Base-by-base conservation (phyloP, 345 rosid species). In the Alliaria petiolata region DNA sequence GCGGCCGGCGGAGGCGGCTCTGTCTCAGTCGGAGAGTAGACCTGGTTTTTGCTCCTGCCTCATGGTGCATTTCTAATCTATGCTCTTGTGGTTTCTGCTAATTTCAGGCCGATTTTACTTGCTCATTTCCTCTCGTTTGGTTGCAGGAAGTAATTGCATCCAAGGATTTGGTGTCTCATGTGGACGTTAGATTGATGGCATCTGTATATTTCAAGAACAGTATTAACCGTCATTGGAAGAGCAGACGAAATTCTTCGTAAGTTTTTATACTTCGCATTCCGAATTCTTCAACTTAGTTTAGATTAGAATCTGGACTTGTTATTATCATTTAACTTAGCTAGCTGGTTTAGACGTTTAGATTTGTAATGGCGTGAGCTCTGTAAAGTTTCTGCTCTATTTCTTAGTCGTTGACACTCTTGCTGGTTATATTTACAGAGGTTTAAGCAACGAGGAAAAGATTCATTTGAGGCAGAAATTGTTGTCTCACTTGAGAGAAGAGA, bases 21-120 rank as follows among this genome's bases (percentile, higher is more conserved):
- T 95, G 8, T 76, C 92, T 54, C 89, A 89, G 84, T 91, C 81
- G 51, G 99, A 95, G 83, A 85, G 85, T 34, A 77, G 96, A 57
- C 91, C 98, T 65, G 98, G 99, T 25, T 95, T 89, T 79, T 95
- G 97, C 79, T 91, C 92, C 17, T 95, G 98, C 78, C 87, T 95
- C 17, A 85, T 95, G 99, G 99, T 91, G 69, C 19, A 72, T 31
- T 65, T n/a, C n/a, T 14, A 77, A 76, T 52, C 70, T 73, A 69
- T 82, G 76, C 70, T 79, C 75, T 79, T 54, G 50, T 61, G 43
- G 62, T 15, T 71, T 62, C 42, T 42, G 51, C 58, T 22, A 40
- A 74, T 60, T 35, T 63, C 16, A 45, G 30, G 35, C 22, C 0
- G 78, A 70, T 61, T 60, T 52, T 76, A 50, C 30, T 58, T 5